A percentile compares a stretch with the other conserved stretches of the same genome.
These are phyloP conservation scores for Carallia pectinifolia DNA, from an alignment of 345 rosid species.

Conservation along the genomic window DNA sequence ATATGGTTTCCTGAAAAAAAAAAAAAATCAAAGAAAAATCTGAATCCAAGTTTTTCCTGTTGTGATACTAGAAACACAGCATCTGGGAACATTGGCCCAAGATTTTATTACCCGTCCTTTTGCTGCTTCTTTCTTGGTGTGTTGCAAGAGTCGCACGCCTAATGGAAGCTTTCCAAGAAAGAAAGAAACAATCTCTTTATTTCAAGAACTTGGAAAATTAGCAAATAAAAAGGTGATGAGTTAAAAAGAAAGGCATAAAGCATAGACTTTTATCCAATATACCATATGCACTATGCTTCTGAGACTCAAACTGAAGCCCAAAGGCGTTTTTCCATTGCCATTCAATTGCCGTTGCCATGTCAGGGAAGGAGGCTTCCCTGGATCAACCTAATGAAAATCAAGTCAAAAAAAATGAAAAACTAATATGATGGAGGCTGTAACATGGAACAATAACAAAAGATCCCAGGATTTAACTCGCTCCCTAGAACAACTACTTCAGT, in stretches of 20 bases:
- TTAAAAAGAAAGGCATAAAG: not conserved
- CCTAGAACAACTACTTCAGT: too few relatives aligned
- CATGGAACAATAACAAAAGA: too few relatives aligned
- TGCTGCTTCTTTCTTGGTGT: slow-evolving; percentile 49
- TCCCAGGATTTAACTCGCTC: too few relatives aligned
- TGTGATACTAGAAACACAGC: not conserved
- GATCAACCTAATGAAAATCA: slow-evolving; percentile 34
- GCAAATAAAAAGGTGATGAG: not conserved
- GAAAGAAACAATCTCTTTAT: not conserved
- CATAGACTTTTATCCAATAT: slow-evolving; percentile 6
- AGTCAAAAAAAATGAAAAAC: not conserved
- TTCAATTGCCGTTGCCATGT: slow-evolving; percentile 61
- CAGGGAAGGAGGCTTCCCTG: slow-evolving; percentile 42
- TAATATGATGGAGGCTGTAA: not conserved
- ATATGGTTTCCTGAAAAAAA: slow-evolving; percentile 47
- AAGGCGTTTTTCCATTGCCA: slow-evolving; percentile 36
- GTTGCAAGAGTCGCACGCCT: slow-evolving; percentile 57
- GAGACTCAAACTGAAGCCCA: slow-evolving; percentile 33
- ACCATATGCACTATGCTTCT: slow-evolving; percentile 59
- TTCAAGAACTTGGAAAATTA: not conserved
- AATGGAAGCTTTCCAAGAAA: slow-evolving; percentile 46
- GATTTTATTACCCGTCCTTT: slow-evolving; percentile 54
- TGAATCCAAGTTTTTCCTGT: not conserved
- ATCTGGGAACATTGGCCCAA: not conserved
- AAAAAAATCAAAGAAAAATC: slow-evolving; percentile 9